Base-by-base conservation (phyloP, 768 basidiomycete genomes). In the Leccinum fibrillosum region DNA sequence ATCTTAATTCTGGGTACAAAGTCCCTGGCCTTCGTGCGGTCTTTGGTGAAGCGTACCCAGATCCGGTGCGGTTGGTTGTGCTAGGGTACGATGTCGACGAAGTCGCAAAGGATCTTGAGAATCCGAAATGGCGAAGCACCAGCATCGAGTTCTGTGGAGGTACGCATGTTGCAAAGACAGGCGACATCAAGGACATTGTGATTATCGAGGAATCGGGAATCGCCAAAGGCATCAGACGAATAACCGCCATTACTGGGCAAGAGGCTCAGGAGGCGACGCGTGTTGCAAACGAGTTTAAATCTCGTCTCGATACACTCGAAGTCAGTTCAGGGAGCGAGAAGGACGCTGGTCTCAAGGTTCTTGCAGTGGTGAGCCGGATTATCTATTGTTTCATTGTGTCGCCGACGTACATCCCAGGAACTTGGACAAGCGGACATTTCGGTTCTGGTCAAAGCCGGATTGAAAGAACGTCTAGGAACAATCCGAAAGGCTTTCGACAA, bases 111-210 rank as follows among this genome's bases (percentile, higher is more conserved):
- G 92, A 99, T 63, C 80, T 96, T 45, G 83, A 88, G 66, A 95
- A 94, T 72, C 86, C 89, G 4, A 92, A 89, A 74, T 99, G 97
- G 97, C 78, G 90, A 49, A 76, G 75, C 28, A 97, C 96, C 11
- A 94, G 91, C 72, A 84, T 97, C 61, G 97, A 99, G 75, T 96
- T 99, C 71, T 99, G 97, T 71, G 97, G 97, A 74, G 97, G 97
- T 73, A 99, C 97, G 85, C 97, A 99, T 70, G 97, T 99, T 55
- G 83, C 85, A n/a, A 91, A 88, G 75, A 99, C 97, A 0, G 93
- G 95, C 17, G 93, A 95, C 66, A 98, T 99, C 81, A 95, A 96
- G 75, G 89, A 93, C 69, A 90, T 99, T 71, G 88, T 95, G 28
- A 90, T 99, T 60, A 88, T 84, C 5, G 97, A 98, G 67, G 97